Base-by-base conservation (phyloP, 1,284 basidiomycete genomes). In the Cutaneotrichosporon cavernicola region DNA sequence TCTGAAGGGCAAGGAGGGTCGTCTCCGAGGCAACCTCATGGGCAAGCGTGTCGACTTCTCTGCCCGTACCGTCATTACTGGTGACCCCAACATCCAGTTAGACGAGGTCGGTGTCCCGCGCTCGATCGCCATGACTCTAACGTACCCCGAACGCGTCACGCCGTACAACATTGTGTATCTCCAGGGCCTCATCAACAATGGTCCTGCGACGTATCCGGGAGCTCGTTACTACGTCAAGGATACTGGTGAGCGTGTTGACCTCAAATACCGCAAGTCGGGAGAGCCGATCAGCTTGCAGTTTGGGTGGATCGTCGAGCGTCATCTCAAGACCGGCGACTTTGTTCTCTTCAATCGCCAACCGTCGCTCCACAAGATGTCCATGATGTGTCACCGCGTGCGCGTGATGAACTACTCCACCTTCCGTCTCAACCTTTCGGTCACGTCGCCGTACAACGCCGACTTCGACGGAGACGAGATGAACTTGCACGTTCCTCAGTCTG, bases 401-500 rank as follows among this genome's bases (percentile, higher is more conserved):
- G 84, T 99, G 64, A 97, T 99, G 95, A 91, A 92, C 40, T 99
- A 98, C 81, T 99, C 97, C 32, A 99, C 91, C 21, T 68, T 94
- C 76, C 81, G 91, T 86, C 51, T 61, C 50, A 66, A 68, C 65
- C 57, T 68, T 21, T 64, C 31, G 60, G 78, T 79, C 56, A 81
- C 80, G 2, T 81, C 80, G 40, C 80, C 80, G 7, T 82, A 81
- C 82, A 97, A 97, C 73, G 94, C 94, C 78, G 94, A 97, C 83
- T 99, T 99, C 83, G 97, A 99, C 78, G 97, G 97, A 75, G 97
- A 99, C 79, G 96, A 99, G 82, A 99, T 99, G 97, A 99, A 99
- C 83, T 92, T 99, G 90, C 95, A 97, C 79, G 90, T 99, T 43
- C 97, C 97, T 10, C 97, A 99, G 80, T 95, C 91, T 66, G 96